Evolutionary conservation across 352 stramenopile genomes (phyloP).

Genomic region (Thalassiosira sp.): DNA sequence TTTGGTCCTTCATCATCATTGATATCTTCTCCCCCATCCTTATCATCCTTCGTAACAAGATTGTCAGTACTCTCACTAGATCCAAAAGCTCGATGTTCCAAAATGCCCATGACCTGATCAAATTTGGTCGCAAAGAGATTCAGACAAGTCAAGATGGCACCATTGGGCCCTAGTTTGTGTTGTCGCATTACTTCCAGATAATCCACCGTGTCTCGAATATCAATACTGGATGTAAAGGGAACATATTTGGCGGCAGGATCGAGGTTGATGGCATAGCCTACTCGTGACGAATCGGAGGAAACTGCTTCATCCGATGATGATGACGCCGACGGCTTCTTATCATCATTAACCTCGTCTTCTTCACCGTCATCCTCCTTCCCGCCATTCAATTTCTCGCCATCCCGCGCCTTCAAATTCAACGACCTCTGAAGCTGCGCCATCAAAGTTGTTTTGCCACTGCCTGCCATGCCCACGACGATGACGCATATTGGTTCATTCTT

Average conservation of each 20-base stretch:
- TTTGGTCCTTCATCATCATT: neutral
- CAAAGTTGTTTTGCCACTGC: slow-evolving; percentile 94
- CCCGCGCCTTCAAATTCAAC: slow-evolving; percentile 38
- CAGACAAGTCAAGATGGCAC: slow-evolving; percentile 98
- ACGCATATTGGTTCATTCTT: slow-evolving; percentile 71
- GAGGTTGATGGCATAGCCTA: slow-evolving; percentile 96
- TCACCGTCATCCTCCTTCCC: slow-evolving; percentile 32
- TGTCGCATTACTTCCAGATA: slow-evolving; percentile 98
- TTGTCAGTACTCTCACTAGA: slow-evolving; percentile 3
- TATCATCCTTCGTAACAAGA: neutral
- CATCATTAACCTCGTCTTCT: neutral
- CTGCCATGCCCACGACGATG: slow-evolving; percentile 95
- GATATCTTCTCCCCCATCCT: too few relatives aligned
- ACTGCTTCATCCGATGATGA: too few relatives aligned
- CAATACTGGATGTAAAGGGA: slow-evolving; percentile 95
- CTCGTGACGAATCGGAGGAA: too few relatives aligned
- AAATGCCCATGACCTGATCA: slow-evolving; percentile 95
- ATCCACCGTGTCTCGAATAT: slow-evolving; percentile 99
- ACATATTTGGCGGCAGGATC: slow-evolving; percentile 96
- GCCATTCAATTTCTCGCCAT: slow-evolving; percentile 55
- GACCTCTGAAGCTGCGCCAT: slow-evolving; percentile 86
- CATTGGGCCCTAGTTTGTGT: slow-evolving; percentile 97
- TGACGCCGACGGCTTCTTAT: neutral
- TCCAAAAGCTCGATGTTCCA: slow-evolving; percentile 87
- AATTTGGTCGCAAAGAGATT: slow-evolving; percentile 99